Conservation (phyloP, 192 early-diverging fungal genomes). For the Funneliformis geosporum region DNA sequence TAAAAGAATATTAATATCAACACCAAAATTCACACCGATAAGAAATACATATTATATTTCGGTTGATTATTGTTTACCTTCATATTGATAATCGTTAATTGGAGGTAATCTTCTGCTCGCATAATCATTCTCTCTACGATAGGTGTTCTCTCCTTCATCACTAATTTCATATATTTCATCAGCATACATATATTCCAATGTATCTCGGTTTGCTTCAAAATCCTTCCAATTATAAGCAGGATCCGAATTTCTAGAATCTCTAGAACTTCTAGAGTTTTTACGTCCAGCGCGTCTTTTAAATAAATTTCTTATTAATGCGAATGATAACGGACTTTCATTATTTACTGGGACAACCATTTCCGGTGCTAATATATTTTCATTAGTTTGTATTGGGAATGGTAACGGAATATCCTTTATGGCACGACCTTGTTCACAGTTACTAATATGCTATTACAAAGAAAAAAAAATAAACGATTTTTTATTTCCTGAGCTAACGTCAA, state of each 20-base stretch:
- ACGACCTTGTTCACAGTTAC: neutral
- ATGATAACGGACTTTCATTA: neutral
- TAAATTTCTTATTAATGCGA: neutral
- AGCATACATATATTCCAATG: neutral
- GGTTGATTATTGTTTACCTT: too few species aligned
- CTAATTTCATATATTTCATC: neutral
- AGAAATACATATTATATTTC: too few species aligned
- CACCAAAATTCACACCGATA: too few species aligned
- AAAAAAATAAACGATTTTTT: neutral
- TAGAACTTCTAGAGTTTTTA: too few species aligned
- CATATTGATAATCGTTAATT: neutral
- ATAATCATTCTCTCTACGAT: neutral
- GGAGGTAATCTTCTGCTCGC: neutral
- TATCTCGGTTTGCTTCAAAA: neutral
- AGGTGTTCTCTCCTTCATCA: neutral
- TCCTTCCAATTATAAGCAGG: neutral
- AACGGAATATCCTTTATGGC: conserved; percentile 1
- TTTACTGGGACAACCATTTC: too few species aligned
- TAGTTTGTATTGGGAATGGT: neutral
- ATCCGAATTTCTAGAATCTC: neutral
- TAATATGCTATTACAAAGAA: neutral
- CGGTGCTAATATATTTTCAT: neutral
- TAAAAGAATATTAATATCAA: too few species aligned
- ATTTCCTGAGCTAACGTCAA: neutral
- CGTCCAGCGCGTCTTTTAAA: neutral